A percentile compares a stretch with the other conserved stretches of the same genome.
phyloP scores from a whole-genome alignment of 352 stramenopile species.

The Globisporangium nagaii region DNA sequence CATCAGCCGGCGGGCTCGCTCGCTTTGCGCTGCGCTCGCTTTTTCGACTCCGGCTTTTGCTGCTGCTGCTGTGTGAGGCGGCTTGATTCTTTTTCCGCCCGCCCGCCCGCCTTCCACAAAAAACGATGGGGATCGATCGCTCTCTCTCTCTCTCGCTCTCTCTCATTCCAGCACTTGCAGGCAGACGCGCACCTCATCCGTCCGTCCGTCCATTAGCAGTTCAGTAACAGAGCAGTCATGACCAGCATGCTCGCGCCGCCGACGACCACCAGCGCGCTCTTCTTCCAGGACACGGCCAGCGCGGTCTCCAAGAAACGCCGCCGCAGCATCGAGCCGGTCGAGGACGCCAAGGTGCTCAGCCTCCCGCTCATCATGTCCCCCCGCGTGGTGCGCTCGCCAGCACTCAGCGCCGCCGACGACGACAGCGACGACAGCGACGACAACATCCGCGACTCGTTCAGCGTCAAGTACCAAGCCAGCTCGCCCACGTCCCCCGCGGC shows the following conservation, averaged over 20 bases:
- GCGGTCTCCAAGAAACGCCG: slow-evolving; percentile 49
- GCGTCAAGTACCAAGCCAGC: slow-evolving; percentile 11
- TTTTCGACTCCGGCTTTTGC: slow-evolving; percentile 5
- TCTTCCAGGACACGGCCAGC: slow-evolving; percentile 20
- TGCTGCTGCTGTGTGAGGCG: neutral
- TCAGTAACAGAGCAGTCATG: neutral
- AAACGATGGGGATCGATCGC: too few species aligned
- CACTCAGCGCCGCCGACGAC: slow-evolving; percentile 10
- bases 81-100: slow-evolving; percentile 9
- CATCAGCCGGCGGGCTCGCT: slow-evolving; percentile 10
- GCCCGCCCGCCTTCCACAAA: too few species aligned
- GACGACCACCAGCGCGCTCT: slow-evolving; percentile 11
- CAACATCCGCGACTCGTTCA: slow-evolving; percentile 6
- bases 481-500: slow-evolving; percentile 7
- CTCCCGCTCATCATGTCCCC: slow-evolving; percentile 38
- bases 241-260: slow-evolving; percentile 48
- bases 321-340: slow-evolving; percentile 57
- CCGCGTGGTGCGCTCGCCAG: slow-evolving; percentile 17
- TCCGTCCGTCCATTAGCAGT: neutral
- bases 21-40: too few species aligned
- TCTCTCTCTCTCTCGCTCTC: neutral
- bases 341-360: slow-evolving; percentile 47
- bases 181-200: neutral
- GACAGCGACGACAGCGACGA: slow-evolving; percentile 10
- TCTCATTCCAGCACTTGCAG: slow-evolving; percentile 11